Conservation (phyloP, 306 rosid species). For the Rubus idaeus region DNA sequence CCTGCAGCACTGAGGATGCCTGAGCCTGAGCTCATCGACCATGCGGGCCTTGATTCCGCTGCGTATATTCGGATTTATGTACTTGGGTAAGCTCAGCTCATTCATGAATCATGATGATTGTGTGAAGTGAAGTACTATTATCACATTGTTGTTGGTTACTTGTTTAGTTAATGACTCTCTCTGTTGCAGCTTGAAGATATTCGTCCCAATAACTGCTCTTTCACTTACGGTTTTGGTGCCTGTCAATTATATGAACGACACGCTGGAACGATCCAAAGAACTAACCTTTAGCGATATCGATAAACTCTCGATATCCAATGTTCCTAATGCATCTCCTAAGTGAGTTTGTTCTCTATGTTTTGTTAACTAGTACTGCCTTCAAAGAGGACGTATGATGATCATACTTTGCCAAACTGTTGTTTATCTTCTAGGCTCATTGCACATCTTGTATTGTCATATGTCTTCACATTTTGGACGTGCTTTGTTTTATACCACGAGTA, state of each 20-base stretch:
- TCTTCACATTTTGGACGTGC: constrained; percentile 81
- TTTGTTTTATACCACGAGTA: constrained; percentile 71
- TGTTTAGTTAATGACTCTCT: neutral
- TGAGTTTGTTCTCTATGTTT: constrained; percentile 23
- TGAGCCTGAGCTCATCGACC: constrained; percentile 82
- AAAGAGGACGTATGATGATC: neutral
- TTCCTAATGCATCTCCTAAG: constrained; percentile 72
- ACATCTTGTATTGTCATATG: constrained; percentile 74
- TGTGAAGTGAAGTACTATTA: neutral
- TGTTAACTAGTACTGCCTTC: neutral
- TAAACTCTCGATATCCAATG: constrained; percentile 83
- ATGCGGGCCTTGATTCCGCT: constrained; percentile 90
- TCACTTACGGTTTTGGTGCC: constrained; percentile 76
- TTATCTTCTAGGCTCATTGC: constrained; percentile 70
- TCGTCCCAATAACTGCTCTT: constrained; percentile 61
- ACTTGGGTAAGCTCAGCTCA: constrained; percentile 62
- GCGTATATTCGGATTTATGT: constrained; percentile 75
- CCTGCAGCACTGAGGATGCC: constrained; percentile 93
- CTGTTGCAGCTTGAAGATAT: constrained; percentile 65
- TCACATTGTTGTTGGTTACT: neutral
- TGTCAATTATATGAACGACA: constrained; percentile 65
- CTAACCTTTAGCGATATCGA: constrained; percentile 66
- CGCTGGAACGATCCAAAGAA: constrained; percentile 41
- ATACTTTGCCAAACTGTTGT: constrained; percentile 12
- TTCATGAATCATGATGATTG: neutral